Conservation (phyloP, 140 eudicot species). For the Flaveria floridana region DNA sequence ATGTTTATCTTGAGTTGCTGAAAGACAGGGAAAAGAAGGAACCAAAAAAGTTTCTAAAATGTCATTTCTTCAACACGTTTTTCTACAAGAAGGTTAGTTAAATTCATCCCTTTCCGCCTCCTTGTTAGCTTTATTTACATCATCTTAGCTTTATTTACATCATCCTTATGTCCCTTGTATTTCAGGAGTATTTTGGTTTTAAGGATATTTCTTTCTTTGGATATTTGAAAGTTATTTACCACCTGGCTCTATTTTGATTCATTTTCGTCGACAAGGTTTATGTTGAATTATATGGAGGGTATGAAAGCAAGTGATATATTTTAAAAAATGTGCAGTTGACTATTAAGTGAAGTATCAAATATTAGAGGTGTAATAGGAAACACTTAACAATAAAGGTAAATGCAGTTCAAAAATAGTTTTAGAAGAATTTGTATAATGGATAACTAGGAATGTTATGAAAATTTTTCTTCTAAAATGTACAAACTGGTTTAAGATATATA, state of each 20-base stretch:
- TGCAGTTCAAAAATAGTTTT: neutral
- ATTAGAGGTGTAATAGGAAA: neutral
- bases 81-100: constrained; percentile 87
- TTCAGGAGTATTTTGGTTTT: neutral
- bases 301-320: neutral
- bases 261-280: neutral
- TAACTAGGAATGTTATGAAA: neutral
- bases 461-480: neutral
- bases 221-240: neutral
- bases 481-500: neutral
- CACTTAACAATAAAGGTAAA: neutral
- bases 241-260: constrained; percentile 1
- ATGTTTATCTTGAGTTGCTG: constrained; percentile 75
- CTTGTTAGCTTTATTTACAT: constrained; percentile 10
- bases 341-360: neutral
- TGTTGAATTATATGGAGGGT: neutral
- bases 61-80: constrained; percentile 93
- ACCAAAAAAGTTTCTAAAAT: constrained; percentile 74
- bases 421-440: neutral
- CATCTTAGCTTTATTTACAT: constrained; percentile 18
- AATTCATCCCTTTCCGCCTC: neutral
- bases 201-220: constrained; percentile 4
- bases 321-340: neutral
- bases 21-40: constrained; percentile 93
- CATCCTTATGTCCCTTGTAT: neutral